Evolutionary conservation across 257 asterid species (phyloP).

Genomic region (Striga asiatica): DNA sequence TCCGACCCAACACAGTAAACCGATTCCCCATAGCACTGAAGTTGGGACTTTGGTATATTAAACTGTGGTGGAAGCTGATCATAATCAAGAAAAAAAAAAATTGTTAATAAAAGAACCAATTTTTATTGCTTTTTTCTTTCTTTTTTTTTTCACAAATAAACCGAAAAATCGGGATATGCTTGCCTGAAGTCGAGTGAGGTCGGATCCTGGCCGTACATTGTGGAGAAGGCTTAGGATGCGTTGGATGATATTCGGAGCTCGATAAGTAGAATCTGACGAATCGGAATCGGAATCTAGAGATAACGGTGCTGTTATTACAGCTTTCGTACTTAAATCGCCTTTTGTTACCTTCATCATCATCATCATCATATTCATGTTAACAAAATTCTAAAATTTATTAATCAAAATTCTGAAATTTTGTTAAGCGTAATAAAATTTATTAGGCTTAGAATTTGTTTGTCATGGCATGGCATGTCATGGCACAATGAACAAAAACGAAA

Average conservation of each 20-base stretch:
- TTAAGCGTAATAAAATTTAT: too few species aligned
- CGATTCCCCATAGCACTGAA: conserved; percentile 73
- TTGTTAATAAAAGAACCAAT: not conserved
- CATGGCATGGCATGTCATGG: too few species aligned
- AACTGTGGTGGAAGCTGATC: conserved; percentile 79
- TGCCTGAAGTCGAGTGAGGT: conserved; percentile 75
- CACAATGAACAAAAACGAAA: too few species aligned
- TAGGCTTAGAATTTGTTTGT: too few species aligned
- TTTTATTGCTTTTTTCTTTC: not conserved
- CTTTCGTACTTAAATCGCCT: conserved; percentile 17
- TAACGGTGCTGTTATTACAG: conserved; percentile 55
- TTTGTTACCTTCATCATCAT: conserved; percentile 27
- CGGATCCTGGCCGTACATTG: conserved; percentile 58
- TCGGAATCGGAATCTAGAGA: conserved; percentile 39
- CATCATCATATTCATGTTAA: not conserved
- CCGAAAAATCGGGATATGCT: conserved; percentile 7
- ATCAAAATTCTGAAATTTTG: too few species aligned
- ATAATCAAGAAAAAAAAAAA: not conserved
- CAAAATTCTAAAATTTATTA: too few species aligned
- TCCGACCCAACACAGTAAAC: conserved; percentile 37
- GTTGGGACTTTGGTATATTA: conserved; percentile 88
- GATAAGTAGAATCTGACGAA: conserved; percentile 30
- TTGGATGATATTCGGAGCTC: conserved; percentile 53
- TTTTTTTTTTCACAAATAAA: not conserved
- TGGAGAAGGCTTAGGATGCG: conserved; percentile 56